These are phyloP conservation scores for Sclerotinia nivalis DNA, from an alignment of 2,329 filamentous ascomycete species.

Conservation along the genomic window DNA sequence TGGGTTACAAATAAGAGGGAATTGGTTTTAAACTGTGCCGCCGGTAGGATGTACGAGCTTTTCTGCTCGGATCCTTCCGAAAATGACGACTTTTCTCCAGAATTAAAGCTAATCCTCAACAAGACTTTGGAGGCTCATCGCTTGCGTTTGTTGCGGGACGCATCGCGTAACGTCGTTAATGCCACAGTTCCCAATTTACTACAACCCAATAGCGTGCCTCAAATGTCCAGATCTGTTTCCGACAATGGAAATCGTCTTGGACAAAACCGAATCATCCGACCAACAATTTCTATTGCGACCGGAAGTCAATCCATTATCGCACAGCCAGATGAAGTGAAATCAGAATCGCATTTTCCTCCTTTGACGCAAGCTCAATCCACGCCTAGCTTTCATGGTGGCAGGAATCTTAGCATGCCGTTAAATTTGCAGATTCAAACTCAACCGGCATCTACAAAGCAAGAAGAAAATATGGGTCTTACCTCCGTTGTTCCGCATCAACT, in stretches of 20 bases:
- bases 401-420: conserved; percentile 1
- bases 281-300: not conserved
- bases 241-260: not conserved
- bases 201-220: not conserved
- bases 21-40: not conserved
- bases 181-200: not conserved
- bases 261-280: not conserved
- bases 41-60: conserved; percentile 7
- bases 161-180: not conserved
- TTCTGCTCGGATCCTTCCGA: conserved; percentile 11
- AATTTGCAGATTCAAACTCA: not conserved
- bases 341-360: not conserved
- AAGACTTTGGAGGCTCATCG: not conserved
- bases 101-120: not conserved
- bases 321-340: not conserved
- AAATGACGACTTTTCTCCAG: not conserved
- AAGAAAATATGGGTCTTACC: not conserved
- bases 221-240: not conserved
- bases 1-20: conserved; percentile 27
- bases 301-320: not conserved
- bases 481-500: not conserved
- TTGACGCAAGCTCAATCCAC: not conserved
- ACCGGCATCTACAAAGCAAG: not conserved
- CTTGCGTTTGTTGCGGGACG: not conserved
- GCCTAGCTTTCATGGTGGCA: not conserved